Evolutionary conservation across 2,329 filamentous ascomycete genomes (phyloP).

Genomic region (Leptographium wingfieldii): DNA sequence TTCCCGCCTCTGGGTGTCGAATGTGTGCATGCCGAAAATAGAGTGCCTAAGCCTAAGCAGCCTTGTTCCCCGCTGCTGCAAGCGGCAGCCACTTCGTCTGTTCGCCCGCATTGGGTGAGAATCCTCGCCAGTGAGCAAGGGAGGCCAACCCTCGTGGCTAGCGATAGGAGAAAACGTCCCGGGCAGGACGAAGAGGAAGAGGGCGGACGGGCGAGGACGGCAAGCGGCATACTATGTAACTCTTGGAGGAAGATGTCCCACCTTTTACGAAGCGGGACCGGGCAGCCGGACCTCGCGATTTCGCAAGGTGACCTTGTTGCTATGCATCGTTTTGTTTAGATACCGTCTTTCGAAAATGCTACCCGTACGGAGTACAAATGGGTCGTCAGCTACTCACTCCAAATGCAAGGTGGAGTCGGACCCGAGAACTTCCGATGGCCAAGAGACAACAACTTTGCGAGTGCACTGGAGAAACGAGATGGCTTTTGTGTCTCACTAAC

Average conservation of each 20-base stretch:
- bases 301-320: no score
- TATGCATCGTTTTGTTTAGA: no score
- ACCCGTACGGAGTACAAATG: no score
- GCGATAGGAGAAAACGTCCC: neutral
- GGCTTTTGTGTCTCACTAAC: neutral
- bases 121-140: neutral
- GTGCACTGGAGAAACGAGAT: neutral
- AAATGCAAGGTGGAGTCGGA: no score
- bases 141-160: neutral
- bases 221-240: no score
- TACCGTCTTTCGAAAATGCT: no score
- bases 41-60: neutral
- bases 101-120: neutral
- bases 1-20: neutral
- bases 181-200: neutral
- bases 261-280: no score
- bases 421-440: neutral
- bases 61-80: neutral
- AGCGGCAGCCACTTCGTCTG: neutral
- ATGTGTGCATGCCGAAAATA: neutral
- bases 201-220: no score
- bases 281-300: no score
- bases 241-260: no score
- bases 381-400: neutral
- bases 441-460: neutral